Percentiles rank a stretch among this genome's conserved stretches.
These are phyloP conservation scores for Rusavskia elegans DNA, from an alignment of 495 filamentous ascomycete species.

Conservation along the genomic window DNA sequence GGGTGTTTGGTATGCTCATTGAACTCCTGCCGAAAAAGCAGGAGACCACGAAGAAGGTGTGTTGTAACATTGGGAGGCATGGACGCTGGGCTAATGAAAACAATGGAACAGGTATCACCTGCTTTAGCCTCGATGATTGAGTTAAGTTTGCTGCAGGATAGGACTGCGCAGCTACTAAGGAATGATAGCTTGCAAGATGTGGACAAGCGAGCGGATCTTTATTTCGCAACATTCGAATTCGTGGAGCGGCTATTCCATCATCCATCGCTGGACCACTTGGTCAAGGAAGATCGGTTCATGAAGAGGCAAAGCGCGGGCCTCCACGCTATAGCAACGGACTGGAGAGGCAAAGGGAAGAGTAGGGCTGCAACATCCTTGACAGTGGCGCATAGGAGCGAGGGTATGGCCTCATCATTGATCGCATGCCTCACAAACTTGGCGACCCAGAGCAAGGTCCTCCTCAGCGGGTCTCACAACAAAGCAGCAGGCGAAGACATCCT, in stretches of 20 bases:
- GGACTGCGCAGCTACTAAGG: constrained; percentile 16
- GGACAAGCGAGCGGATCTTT: constrained; percentile 13
- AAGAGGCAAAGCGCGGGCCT: constrained; percentile 11
- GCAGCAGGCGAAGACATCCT: constrained; percentile 12
- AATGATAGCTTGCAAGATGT: constrained; percentile 22
- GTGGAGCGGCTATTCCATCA: constrained; percentile 8
- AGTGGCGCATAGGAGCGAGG: not conserved
- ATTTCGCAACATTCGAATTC: constrained; percentile 14
- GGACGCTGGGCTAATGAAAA: too few species aligned
- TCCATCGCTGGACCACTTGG: not conserved
- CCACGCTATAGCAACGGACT: constrained; percentile 4
- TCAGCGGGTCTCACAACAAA: constrained; percentile 6
- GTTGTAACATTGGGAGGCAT: too few species aligned
- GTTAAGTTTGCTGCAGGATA: constrained; percentile 14
- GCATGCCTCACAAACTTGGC: constrained; percentile 14
- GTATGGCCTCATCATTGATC: constrained; percentile 7
- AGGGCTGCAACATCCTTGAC: not conserved
- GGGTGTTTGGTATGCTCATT: not conserved
- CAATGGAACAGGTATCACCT: not conserved
- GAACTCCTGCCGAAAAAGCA: not conserved
- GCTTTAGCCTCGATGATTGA: constrained; percentile 12
- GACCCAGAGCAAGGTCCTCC: constrained; percentile 16
- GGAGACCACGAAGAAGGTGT: not conserved
- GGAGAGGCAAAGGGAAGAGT: not conserved
- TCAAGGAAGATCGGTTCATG: constrained; percentile 8